Percentiles rank a stretch among this genome's conserved stretches.
These are phyloP conservation scores for Davidsoniella australis DNA, from an alignment of 2,329 filamentous ascomycete species.

Conservation along the genomic window DNA sequence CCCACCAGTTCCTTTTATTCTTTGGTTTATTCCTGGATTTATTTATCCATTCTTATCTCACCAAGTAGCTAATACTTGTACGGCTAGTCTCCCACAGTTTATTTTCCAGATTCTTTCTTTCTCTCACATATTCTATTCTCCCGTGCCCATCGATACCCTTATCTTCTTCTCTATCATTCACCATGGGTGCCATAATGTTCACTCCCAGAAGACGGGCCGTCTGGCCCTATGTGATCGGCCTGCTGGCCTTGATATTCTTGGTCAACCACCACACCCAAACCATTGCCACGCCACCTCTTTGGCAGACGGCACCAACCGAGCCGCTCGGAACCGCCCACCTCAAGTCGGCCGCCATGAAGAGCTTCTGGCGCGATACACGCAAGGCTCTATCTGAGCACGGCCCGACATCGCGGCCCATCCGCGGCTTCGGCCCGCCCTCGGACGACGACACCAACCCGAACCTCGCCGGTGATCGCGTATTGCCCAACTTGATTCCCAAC, in stretches of 20 bases:
- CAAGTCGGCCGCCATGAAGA: conserved; percentile 6
- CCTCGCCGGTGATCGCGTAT: conserved; percentile 1
- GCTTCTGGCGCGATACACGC: conserved; percentile 4
- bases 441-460: conserved; percentile 7
- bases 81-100: neutral
- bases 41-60: no score
- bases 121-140: neutral
- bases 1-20: no score
- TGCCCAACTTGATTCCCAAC: conserved; percentile 5
- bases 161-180: neutral
- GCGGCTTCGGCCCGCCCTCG: conserved; percentile 5
- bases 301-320: neutral
- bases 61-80: no score
- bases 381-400: conserved; percentile 1
- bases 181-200: conserved; percentile 7
- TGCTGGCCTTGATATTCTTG: conserved; percentile 2
- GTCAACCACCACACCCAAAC: conserved; percentile 6
- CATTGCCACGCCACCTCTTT: neutral
- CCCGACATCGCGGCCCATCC: neutral
- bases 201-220: conserved; percentile 4
- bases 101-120: neutral
- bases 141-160: neutral
- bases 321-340: conserved; percentile 2
- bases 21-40: no score
- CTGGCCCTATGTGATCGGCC: conserved; percentile 8